Conservation (phyloP, 495 filamentous ascomycete species). For the Penicillium taxi region DNA sequence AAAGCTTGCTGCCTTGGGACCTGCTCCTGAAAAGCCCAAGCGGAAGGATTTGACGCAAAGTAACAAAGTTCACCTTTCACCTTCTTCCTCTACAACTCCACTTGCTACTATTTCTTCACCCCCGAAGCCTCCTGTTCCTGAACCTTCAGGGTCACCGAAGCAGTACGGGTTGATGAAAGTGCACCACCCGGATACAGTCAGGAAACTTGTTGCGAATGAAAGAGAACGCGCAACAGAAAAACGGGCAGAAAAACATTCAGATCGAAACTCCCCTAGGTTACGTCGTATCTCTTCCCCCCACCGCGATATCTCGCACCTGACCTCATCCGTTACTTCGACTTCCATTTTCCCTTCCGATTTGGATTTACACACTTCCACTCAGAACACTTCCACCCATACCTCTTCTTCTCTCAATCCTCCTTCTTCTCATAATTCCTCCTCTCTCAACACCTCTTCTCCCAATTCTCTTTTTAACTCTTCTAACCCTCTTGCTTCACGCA, state of each 20-base stretch:
- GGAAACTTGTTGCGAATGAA: slow-evolving; percentile 35
- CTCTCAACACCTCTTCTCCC: slow-evolving; percentile 13
- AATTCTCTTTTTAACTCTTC: background rate
- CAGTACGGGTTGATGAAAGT: slow-evolving; percentile 56
- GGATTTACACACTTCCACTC: no score
- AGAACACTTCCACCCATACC: slow-evolving; percentile 17
- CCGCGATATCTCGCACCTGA: no score
- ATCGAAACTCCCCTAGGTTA: no score
- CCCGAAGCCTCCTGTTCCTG: slow-evolving; percentile 46
- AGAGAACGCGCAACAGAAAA: slow-evolving; percentile 34
- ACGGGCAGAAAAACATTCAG: slow-evolving; percentile 12
- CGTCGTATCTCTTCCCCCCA: slow-evolving; percentile 28
- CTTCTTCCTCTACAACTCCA: slow-evolving; percentile 10
- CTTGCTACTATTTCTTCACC: slow-evolving; percentile 31
- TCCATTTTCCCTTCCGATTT: no score
- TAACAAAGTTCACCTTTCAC: slow-evolving; percentile 21
- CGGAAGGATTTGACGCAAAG: slow-evolving; percentile 28
- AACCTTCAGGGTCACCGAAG: slow-evolving; percentile 44
- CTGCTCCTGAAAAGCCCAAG: slow-evolving; percentile 54
- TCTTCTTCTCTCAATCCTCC: slow-evolving; percentile 18
- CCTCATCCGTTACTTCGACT: no score
- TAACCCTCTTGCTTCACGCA: no score
- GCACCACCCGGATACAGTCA: slow-evolving; percentile 43
- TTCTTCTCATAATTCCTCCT: slow-evolving; percentile 14
- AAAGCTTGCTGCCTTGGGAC: slow-evolving; percentile 73